Conservation (phyloP, 495 filamentous ascomycete genomes). For the Penicillium silybi region DNA sequence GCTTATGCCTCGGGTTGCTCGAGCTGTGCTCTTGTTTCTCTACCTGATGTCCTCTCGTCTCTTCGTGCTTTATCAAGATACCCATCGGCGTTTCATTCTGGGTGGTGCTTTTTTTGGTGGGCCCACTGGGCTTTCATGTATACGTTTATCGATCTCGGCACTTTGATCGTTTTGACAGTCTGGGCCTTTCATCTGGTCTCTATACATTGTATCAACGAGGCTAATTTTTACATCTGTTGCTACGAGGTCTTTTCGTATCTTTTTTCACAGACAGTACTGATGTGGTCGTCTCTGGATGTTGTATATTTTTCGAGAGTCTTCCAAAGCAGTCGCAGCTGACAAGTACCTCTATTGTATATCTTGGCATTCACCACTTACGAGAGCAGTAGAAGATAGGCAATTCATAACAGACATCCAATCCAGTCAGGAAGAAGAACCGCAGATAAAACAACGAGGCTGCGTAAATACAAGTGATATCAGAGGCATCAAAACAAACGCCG, state of each 20-base stretch:
- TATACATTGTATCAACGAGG: background rate
- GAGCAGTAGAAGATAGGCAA: background rate
- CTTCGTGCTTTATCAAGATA: constrained; percentile 20
- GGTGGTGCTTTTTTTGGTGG: background rate
- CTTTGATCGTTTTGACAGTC: background rate
- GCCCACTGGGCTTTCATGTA: background rate
- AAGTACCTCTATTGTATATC: background rate
- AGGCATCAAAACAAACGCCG: constrained; percentile 8
- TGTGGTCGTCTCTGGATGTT: background rate
- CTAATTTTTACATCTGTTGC: background rate
- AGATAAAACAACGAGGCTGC: background rate
- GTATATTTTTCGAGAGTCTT: background rate
- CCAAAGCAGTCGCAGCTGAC: background rate
- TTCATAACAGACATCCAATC: background rate
- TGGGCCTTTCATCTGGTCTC: background rate
- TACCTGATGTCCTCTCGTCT: background rate
- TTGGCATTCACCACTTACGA: background rate
- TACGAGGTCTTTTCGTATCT: no score
- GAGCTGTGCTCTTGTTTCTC: background rate
- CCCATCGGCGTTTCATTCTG: constrained; percentile 25
- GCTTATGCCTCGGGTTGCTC: background rate
- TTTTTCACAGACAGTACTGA: background rate
- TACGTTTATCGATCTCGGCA: background rate
- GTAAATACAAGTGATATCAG: constrained; percentile 5
- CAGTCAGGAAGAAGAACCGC: background rate